phyloP scores from a whole-genome alignment of 2,329 filamentous ascomycete genomes.

The Neophaeococcomyces aloes region DNA sequence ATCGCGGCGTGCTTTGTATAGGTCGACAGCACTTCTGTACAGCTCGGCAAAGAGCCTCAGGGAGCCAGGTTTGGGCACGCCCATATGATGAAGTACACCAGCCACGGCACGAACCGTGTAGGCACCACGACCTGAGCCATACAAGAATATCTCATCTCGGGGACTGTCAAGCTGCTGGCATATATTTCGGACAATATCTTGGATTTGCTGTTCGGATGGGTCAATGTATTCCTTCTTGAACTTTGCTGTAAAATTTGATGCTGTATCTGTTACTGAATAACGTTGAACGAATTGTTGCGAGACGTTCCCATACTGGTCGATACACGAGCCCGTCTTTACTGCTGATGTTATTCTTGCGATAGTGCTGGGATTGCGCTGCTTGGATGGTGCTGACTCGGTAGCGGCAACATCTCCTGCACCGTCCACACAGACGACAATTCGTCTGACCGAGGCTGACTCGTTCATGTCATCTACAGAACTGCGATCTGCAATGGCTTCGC shows the following conservation, averaged over 20 bases:
- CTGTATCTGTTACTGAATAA: slow-evolving; percentile 13
- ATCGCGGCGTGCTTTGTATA: slow-evolving; percentile 15
- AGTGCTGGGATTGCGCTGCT: slow-evolving; percentile 12
- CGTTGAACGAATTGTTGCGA: slow-evolving; percentile 16
- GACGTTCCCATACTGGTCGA: slow-evolving; percentile 10
- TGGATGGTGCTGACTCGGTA: slow-evolving; percentile 10
- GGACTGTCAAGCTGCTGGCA: slow-evolving; percentile 14
- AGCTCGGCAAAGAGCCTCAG: slow-evolving; percentile 23
- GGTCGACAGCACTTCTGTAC: slow-evolving; percentile 23
- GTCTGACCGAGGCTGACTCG: slow-evolving; percentile 33
- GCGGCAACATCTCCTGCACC: slow-evolving; percentile 6
- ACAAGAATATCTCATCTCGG: slow-evolving; percentile 33
- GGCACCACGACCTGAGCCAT: slow-evolving; percentile 32
- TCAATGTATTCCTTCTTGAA: slow-evolving; percentile 9
- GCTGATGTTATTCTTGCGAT: slow-evolving; percentile 14
- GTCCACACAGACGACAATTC: slow-evolving; percentile 17
- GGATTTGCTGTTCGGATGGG: slow-evolving; percentile 17
- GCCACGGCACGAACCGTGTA: slow-evolving; percentile 33
- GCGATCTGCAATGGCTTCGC: too few species aligned
- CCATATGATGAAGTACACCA: slow-evolving; percentile 30
- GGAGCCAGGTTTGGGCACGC: slow-evolving; percentile 17
- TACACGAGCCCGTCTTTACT: slow-evolving; percentile 9
- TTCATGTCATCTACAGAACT: slow-evolving; percentile 23
- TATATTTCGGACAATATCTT: slow-evolving; percentile 14
- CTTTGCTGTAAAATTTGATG: slow-evolving; percentile 12